Evolutionary conservation across 805 yeast species (phyloP).

Genomic region (Kluyveromyces aestuarii): DNA sequence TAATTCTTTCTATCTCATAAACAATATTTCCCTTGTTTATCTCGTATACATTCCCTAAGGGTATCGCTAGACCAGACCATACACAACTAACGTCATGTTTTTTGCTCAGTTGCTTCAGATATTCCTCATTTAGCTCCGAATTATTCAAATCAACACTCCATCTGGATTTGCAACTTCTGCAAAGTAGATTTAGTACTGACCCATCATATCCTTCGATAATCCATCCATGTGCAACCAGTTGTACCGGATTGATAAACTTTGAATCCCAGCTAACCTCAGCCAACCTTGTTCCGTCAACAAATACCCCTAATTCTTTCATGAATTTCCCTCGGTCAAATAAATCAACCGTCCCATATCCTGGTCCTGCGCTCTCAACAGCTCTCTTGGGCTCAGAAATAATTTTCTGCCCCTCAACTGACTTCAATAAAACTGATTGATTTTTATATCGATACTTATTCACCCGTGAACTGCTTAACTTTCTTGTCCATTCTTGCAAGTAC

Average conservation of each 20-base stretch:
- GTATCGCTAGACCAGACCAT: conserved; percentile 9
- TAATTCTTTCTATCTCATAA: conserved; percentile 10
- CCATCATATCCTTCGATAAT: background rate
- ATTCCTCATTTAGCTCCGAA: conserved; percentile 5
- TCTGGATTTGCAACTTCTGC: conserved; percentile 8
- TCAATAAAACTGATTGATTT: conserved; percentile 11
- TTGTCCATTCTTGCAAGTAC: conserved; percentile 1
- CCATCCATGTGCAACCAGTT: conserved; percentile 13
- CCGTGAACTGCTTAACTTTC: background rate
- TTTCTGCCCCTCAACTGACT: conserved; percentile 1
- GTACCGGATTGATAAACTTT: conserved; percentile 12
- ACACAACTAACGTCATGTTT: conserved; percentile 9
- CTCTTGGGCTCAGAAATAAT: conserved; percentile 6
- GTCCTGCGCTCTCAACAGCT: conserved; percentile 4
- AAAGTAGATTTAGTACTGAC: conserved; percentile 3
- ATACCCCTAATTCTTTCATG: conserved; percentile 4
- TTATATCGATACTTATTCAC: conserved; percentile 4
- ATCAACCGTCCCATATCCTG: conserved; percentile 5
- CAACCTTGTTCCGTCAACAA: conserved; percentile 8
- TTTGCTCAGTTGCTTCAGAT: conserved; percentile 4
- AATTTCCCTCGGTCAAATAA: conserved; percentile 8
- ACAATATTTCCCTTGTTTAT: conserved; percentile 8
- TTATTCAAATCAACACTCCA: conserved; percentile 8
- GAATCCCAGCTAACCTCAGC: conserved; percentile 11
- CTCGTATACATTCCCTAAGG: conserved; percentile 9